phyloP scores from a whole-genome alignment of 208 protist species.

The Trypanosoma rangeli region DNA sequence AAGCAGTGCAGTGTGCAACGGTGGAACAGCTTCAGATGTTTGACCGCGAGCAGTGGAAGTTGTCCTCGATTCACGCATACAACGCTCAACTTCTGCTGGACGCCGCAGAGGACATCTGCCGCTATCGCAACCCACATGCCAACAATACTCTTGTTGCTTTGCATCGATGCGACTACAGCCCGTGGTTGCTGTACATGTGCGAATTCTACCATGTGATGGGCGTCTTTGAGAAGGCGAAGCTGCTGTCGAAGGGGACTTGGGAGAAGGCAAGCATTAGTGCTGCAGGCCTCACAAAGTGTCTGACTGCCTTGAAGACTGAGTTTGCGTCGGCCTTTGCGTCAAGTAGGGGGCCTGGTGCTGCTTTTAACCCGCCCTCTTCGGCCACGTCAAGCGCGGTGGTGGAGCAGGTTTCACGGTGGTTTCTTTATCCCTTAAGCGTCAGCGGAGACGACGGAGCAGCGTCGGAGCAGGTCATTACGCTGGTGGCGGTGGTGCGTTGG shows the following conservation, averaged over 20 bases:
- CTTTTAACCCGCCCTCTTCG: conserved; percentile 10
- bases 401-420: conserved; percentile 1
- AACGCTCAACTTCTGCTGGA: conserved; percentile 16
- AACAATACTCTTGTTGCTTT: not conserved
- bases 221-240: conserved; percentile 42
- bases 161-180: conserved; percentile 41
- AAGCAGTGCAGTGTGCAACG: not conserved
- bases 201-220: conserved; percentile 62
- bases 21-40: conserved; percentile 15
- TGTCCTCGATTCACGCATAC: conserved; percentile 12
- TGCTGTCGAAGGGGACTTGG: conserved; percentile 14
- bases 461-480: conserved; percentile 8
- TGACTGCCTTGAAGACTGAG: conserved; percentile 2
- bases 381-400: not conserved
- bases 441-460: not conserved
- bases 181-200: conserved; percentile 58
- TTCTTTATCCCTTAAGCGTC: conserved; percentile 1
- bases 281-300: conserved; percentile 11
- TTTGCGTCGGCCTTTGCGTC: conserved; percentile 14
- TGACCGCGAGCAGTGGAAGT: conserved; percentile 14
- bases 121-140: not conserved
- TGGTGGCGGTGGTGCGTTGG: conserved; percentile 58
- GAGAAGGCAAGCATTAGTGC: not conserved
- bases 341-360: conserved; percentile 12
- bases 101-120: conserved; percentile 7